Conservation (phyloP, 768 basidiomycete genomes). For the Pleurotus cornucopiae region DNA sequence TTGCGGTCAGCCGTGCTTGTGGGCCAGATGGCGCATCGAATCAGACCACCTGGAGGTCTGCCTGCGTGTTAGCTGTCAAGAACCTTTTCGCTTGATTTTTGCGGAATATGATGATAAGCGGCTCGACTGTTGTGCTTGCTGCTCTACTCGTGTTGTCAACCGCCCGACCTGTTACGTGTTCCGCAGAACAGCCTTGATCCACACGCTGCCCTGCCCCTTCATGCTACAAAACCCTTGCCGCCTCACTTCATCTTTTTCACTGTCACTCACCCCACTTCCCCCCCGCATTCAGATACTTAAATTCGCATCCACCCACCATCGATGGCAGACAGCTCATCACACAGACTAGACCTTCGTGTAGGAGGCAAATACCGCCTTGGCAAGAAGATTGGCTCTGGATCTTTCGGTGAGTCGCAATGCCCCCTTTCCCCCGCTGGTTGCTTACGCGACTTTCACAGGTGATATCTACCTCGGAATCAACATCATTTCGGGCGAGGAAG, state of each 20-base stretch:
- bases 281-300: slow-evolving; percentile 14
- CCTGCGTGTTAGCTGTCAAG: neutral
- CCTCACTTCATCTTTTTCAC: slow-evolving; percentile 14
- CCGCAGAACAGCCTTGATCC: slow-evolving; percentile 32
- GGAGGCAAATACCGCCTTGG: slow-evolving; percentile 97
- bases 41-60: neutral
- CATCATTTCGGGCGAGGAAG: slow-evolving; percentile 99
- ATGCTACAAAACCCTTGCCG: slow-evolving; percentile 22
- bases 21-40: neutral
- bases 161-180: slow-evolving; percentile 31
- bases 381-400: slow-evolving; percentile 99
- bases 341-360: slow-evolving; percentile 81
- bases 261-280: slow-evolving; percentile 12
- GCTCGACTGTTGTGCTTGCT: neutral
- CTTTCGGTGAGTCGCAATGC: slow-evolving; percentile 69
- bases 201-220: slow-evolving; percentile 36
- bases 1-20: neutral
- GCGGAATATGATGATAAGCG: neutral
- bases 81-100: slow-evolving; percentile 1
- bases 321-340: slow-evolving; percentile 73
- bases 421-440: too few relatives aligned
- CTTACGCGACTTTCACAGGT: slow-evolving; percentile 40
- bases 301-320: slow-evolving; percentile 17
- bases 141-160: slow-evolving; percentile 18
- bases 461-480: slow-evolving; percentile 99